Evolutionary conservation across 257 asterid genomes (phyloP).

Genomic region (Plantago ovata): DNA sequence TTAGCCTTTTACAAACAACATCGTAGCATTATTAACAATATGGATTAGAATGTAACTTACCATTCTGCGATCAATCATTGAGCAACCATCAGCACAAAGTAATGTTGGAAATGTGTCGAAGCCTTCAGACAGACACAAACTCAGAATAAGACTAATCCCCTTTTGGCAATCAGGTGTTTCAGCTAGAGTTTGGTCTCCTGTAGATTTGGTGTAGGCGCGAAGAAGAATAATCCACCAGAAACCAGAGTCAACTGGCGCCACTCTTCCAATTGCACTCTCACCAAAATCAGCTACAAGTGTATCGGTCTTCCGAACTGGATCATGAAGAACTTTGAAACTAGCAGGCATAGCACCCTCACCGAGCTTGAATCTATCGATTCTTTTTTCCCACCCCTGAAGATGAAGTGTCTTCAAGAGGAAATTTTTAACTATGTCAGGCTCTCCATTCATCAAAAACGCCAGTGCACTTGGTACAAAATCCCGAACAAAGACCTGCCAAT

Average conservation of each 20-base stretch:
- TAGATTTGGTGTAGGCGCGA: conserved; percentile 77
- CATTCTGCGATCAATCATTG: conserved; percentile 87
- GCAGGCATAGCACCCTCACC: conserved; percentile 95
- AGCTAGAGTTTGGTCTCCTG: conserved; percentile 63
- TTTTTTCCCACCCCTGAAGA: conserved; percentile 84
- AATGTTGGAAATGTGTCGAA: conserved; percentile 78
- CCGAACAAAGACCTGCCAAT: conserved; percentile 66
- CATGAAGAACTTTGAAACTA: conserved; percentile 84
- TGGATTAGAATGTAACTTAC: conserved; percentile 34
- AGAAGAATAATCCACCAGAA: conserved; percentile 92
- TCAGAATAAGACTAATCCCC: conserved; percentile 70
- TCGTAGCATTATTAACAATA: too few relatives aligned
- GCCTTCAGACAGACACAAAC: conserved; percentile 73
- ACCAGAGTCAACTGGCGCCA: conserved; percentile 86
- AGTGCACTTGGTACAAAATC: conserved; percentile 87
- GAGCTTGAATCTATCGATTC: conserved; percentile 68
- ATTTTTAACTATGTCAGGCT: conserved; percentile 71
- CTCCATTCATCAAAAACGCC: conserved; percentile 83
- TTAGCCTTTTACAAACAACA: too few relatives aligned
- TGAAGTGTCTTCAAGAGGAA: conserved; percentile 77
- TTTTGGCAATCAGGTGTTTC: conserved; percentile 80
- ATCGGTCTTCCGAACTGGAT: conserved; percentile 78
- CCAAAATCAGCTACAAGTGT: conserved; percentile 74
- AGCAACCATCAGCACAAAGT: conserved; percentile 88
- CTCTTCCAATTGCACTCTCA: conserved; percentile 80